These are phyloP conservation scores for Phanerodontia chrysosporium DNA, from an alignment of 768 basidiomycete species.

Conservation along the genomic window DNA sequence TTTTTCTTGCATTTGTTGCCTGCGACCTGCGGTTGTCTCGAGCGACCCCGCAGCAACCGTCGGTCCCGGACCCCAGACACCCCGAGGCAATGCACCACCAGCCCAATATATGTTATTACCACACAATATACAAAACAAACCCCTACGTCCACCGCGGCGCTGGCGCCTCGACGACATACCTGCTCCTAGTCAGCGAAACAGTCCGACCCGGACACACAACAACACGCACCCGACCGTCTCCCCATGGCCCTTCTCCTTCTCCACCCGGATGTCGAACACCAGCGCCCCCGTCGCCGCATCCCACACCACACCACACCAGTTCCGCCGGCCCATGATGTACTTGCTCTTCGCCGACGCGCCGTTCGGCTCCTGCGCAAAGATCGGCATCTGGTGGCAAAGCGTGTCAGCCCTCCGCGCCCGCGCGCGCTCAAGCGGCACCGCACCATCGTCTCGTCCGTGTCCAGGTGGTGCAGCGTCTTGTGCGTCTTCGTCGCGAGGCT, in stretches of 20 bases:
- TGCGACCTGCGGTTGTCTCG: neutral
- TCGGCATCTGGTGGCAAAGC: constrained; percentile 48
- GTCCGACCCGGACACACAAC: neutral
- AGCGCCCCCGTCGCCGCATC: constrained; percentile 57
- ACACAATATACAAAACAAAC: neutral
- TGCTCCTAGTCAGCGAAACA: neutral
- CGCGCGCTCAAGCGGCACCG: neutral
- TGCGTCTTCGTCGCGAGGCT: constrained; percentile 77
- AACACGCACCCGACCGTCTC: constrained; percentile 69
- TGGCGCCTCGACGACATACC: constrained; percentile 26
- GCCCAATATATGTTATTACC: neutral
- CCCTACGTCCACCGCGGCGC: constrained; percentile 26
- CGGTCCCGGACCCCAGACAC: no score
- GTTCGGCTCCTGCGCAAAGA: constrained; percentile 75
- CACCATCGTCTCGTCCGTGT: constrained; percentile 90
- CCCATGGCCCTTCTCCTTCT: constrained; percentile 79
- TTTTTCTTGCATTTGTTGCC: neutral
- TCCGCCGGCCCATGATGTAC: constrained; percentile 82
- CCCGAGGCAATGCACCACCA: no score
- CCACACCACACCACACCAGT: constrained; percentile 77
- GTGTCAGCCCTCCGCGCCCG: no score
- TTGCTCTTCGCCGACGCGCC: constrained; percentile 73
- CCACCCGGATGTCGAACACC: constrained; percentile 81
- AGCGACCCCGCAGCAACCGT: no score
- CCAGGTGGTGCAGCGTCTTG: constrained; percentile 73